Conservation (phyloP, 345 rosid species). For the Eucalyptus guilfoylei region DNA sequence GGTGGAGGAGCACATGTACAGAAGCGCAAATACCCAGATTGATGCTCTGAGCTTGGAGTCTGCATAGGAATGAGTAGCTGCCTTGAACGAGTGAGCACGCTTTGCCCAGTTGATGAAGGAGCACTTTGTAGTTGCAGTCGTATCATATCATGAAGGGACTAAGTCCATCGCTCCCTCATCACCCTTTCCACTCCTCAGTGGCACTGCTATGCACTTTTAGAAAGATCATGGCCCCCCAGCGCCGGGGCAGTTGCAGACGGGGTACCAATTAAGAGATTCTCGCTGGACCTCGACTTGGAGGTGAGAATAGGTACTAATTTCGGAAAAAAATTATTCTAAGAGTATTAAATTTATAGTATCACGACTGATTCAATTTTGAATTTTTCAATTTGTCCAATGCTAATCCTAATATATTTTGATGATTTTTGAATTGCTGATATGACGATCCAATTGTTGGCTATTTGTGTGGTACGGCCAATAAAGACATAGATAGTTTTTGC, state of each 20-base stretch:
- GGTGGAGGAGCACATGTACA: not conserved
- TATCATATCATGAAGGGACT: not conserved
- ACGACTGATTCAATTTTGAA: accelerated
- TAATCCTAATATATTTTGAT: not conserved
- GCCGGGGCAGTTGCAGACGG: not conserved
- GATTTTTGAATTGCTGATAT: not conserved
- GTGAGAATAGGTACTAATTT: accelerated
- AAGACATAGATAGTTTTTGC: accelerated
- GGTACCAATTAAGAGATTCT: not conserved
- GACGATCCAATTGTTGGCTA: accelerated
- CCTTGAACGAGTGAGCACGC: not conserved
- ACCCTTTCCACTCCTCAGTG: not conserved
- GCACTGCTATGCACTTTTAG: not conserved
- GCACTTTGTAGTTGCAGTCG: not conserved
- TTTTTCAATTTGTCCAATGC: accelerated
- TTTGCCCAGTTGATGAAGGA: not conserved
- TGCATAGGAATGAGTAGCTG: not conserved
- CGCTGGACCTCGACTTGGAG: not conserved
- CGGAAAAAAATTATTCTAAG: too few relatives aligned
- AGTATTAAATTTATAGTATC: accelerated
- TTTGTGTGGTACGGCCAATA: accelerated
- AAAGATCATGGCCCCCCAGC: not conserved
- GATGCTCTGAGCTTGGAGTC: not conserved
- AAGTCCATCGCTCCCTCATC: not conserved
- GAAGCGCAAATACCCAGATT: not conserved